Base-by-base conservation (phyloP, 805 yeast species). In the Isabelozyma pseudorhagii region DNA sequence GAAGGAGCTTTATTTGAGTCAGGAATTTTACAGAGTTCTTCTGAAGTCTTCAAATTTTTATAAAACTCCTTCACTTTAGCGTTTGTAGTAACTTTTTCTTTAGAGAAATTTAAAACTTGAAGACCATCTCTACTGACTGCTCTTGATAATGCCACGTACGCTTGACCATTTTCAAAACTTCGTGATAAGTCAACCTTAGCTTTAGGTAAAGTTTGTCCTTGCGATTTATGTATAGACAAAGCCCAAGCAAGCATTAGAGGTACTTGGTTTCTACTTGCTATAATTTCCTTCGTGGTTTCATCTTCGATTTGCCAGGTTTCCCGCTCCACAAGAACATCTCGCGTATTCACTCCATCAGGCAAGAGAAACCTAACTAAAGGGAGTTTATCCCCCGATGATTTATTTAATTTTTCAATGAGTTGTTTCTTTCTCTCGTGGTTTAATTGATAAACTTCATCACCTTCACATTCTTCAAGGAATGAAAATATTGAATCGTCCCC, bases 211-310 rank as follows among this genome's bases (percentile, higher is more conserved):
- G 98, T 92, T 64, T 94, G 98, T 0, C 99, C 99, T 65, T 93
- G 99, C 0, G 97, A 84, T 69, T 94, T 93, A 64, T 94, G 99
- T 42, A 94, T 92, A 0, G 97, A 91, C 42, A 94, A 68, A 0
- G 99, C 91, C 97, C 98, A 94, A 0, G 99, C 96, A n/a, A 92
- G 71, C 58, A 93, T 84, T 47, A 94, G 69, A 0, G 99, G 99
- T 2, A 94, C 57, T 61, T 94, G 99, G 0, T 77, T 74, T 58
- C 97, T 75, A 1, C 86, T 75, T 0, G 89, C 96, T 11, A 89
- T 56, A 0, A 85, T 81, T 31, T 42, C 29, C 8, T 74, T 74
- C 17, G 86, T 89, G 21, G 76, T 69, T 46, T 87, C 90, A 65
- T 90, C 96, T 54, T 85, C 93, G 18, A 89, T 74, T 0, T 77